Percentiles rank a stretch among this genome's conserved stretches.
These are phyloP conservation scores for Psilocybe subaeruginosa DNA, from an alignment of 768 basidiomycete species.

Conservation along the genomic window DNA sequence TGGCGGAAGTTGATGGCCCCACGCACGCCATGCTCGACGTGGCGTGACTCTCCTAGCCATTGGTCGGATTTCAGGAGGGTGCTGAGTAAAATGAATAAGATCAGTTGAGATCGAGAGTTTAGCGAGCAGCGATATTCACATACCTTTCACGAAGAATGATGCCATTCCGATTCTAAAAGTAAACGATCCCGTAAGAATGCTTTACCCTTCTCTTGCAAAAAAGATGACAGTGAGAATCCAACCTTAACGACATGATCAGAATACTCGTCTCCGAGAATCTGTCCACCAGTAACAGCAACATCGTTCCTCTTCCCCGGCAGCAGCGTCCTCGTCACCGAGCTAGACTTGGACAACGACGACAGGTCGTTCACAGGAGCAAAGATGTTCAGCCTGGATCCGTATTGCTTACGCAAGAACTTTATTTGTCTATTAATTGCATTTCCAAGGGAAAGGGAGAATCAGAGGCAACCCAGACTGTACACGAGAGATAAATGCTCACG, in stretches of 20 bases:
- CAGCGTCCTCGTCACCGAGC: conserved; percentile 56
- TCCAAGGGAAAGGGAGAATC: background rate
- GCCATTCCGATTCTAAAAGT: conserved; percentile 80
- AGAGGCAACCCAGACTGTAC: no score
- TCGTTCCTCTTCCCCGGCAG: conserved; percentile 75
- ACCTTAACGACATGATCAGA: conserved; percentile 93
- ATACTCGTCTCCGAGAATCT: conserved; percentile 93
- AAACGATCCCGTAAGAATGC: background rate
- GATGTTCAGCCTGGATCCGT: conserved; percentile 82
- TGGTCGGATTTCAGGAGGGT: conserved; percentile 92
- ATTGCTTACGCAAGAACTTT: conserved; percentile 78
- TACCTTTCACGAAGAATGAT: conserved; percentile 92
- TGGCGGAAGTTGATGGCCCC: conserved; percentile 97
- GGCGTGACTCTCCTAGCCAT: conserved; percentile 78
- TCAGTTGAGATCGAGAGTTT: no score
- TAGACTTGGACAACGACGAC: conserved; percentile 75
- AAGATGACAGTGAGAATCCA: conserved; percentile 11
- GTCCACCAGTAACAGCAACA: conserved; percentile 76
- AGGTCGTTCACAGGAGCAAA: conserved; percentile 93
- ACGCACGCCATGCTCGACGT: conserved; percentile 69
- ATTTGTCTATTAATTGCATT: conserved; percentile 58
- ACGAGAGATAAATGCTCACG: conserved; percentile 50
- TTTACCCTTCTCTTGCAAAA: background rate
- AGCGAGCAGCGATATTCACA: conserved; percentile 11
- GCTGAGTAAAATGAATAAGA: conserved; percentile 34